Evolutionary conservation across 2,329 filamentous ascomycete species (phyloP).

Genomic region (Xylaria sp.): DNA sequence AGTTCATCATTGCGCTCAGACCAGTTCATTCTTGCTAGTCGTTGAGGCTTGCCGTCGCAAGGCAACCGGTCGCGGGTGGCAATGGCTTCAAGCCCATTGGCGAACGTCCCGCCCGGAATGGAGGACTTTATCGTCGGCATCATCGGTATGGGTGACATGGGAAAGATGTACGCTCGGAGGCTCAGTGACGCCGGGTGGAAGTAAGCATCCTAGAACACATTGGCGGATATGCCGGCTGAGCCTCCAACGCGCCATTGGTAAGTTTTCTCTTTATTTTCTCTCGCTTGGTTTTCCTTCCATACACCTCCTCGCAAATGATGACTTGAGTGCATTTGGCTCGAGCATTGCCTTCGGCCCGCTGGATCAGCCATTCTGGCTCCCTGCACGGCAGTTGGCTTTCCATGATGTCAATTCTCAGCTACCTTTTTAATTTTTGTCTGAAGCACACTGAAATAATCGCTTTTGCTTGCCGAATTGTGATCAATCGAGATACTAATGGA

Average conservation of each 20-base stretch:
- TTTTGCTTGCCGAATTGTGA: not conserved
- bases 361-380: constrained; percentile 80
- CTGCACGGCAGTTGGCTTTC: constrained; percentile 72
- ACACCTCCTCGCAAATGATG: constrained; percentile 74
- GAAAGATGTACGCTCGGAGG: constrained; percentile 94
- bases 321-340: constrained; percentile 99
- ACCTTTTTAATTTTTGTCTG: constrained; percentile 92
- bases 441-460: constrained; percentile 54
- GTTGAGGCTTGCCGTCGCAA: not conserved
- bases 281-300: constrained; percentile 25
- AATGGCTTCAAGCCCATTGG: constrained; percentile 24
- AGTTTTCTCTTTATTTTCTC: constrained; percentile 41
- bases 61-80: not conserved
- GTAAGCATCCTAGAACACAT: constrained; percentile 64
- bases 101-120: constrained; percentile 58
- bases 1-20: constrained; percentile 11
- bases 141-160: constrained; percentile 99
- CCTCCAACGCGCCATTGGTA: constrained; percentile 50
- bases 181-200: constrained; percentile 95
- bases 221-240: constrained; percentile 25
- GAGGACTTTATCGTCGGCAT: constrained; percentile 84
- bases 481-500: constrained; percentile 38
- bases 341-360: constrained; percentile 78
- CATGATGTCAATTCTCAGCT: constrained; percentile 99
- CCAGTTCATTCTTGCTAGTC: not conserved